These are phyloP conservation scores for Xerocomus minutiporus DNA, from an alignment of 1,284 basidiomycete species.

Conservation along the genomic window DNA sequence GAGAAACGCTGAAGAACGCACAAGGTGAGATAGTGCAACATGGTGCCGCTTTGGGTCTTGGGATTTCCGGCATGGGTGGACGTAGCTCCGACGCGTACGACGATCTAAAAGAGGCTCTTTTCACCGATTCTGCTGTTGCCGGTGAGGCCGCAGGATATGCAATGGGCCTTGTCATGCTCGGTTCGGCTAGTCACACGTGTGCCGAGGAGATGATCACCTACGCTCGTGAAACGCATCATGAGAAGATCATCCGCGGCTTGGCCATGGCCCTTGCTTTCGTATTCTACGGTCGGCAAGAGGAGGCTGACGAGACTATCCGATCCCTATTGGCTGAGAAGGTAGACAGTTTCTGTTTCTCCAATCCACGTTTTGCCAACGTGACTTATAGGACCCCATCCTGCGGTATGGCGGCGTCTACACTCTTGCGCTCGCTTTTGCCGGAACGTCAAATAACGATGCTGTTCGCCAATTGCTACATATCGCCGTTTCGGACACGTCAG, in stretches of 20 bases:
- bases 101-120: slow-evolving; percentile 82
- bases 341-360: slow-evolving; percentile 13
- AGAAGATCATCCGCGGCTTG: slow-evolving; percentile 95
- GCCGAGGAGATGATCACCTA: slow-evolving; percentile 93
- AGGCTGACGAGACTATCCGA: slow-evolving; percentile 77
- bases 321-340: slow-evolving; percentile 83
- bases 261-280: slow-evolving; percentile 89
- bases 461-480: slow-evolving; percentile 88
- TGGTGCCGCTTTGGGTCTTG: slow-evolving; percentile 90
- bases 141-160: slow-evolving; percentile 93
- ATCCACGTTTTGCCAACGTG: slow-evolving; percentile 3
- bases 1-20: slow-evolving; percentile 69
- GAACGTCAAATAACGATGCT: slow-evolving; percentile 89
- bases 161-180: slow-evolving; percentile 96
- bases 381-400: slow-evolving; percentile 80
- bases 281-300: slow-evolving; percentile 86
- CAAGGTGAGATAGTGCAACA: slow-evolving; percentile 88
- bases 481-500: slow-evolving; percentile 94
- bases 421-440: slow-evolving; percentile 90
- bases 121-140: slow-evolving; percentile 89
- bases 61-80: slow-evolving; percentile 89
- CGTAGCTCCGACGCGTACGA: slow-evolving; percentile 87
- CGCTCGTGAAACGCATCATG: slow-evolving; percentile 92
- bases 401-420: slow-evolving; percentile 96
- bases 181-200: slow-evolving; percentile 72